Percentiles rank a stretch among this genome's conserved stretches.
Conservation (phyloP, 116 monocot genomes). For the Zostera marina region DNA sequence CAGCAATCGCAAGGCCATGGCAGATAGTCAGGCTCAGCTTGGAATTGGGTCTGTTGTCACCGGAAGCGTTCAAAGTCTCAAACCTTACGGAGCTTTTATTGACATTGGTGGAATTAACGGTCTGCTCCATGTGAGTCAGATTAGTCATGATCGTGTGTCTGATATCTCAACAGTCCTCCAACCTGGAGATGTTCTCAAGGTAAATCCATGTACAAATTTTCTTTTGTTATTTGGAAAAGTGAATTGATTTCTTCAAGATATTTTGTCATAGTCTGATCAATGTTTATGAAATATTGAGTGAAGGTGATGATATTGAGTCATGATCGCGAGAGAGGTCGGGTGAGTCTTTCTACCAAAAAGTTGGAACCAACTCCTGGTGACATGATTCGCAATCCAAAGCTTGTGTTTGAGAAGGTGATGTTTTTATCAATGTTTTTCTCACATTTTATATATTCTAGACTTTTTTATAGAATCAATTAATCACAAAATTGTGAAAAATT, state of each 20-base stretch:
- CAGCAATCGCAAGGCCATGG: constrained; percentile 97
- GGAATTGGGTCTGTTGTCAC: constrained; percentile 90
- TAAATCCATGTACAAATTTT: constrained; percentile 5
- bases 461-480: no score
- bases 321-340: constrained; percentile 93
- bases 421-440: not conserved
- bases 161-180: constrained; percentile 85
- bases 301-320: constrained; percentile 98
- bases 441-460: no score
- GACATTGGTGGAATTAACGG: constrained; percentile 95
- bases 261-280: not conserved
- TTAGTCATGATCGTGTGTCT: constrained; percentile 96
- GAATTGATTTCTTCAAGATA: no score
- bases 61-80: constrained; percentile 87
- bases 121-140: constrained; percentile 97
- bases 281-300: not conserved
- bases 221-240: no score
- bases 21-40: constrained; percentile 96
- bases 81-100: constrained; percentile 98
- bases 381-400: constrained; percentile 96
- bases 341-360: constrained; percentile 96
- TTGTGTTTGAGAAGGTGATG: constrained; percentile 95
- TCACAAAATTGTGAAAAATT: not conserved
- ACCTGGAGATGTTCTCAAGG: constrained; percentile 96
- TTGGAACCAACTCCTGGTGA: constrained; percentile 98